A percentile compares a stretch with the other conserved stretches of the same genome.
Evolutionary conservation across 2,329 filamentous ascomycete genomes (phyloP).

Genomic region (Neocatenulostroma microsporum): DNA sequence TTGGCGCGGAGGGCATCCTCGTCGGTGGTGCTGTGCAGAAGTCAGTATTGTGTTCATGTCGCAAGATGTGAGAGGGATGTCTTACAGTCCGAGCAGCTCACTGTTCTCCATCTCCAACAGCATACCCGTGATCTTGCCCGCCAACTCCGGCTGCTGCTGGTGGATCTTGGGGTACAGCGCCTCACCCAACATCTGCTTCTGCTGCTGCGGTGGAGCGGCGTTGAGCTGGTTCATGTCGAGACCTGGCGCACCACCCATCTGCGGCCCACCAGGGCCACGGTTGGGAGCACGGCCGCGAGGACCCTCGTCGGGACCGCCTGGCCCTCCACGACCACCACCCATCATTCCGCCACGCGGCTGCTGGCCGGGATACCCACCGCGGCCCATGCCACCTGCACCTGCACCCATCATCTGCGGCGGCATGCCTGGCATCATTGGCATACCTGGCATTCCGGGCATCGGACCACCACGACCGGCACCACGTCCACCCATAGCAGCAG

Average conservation of each 20-base stretch:
- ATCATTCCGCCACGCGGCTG: slow-evolving; percentile 27
- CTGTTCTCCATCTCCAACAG: slow-evolving; percentile 97
- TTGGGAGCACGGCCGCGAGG: slow-evolving; percentile 32
- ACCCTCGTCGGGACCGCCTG: slow-evolving; percentile 31
- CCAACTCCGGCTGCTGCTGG: slow-evolving; percentile 85
- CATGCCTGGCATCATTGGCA: slow-evolving; percentile 22
- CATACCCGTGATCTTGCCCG: slow-evolving; percentile 99
- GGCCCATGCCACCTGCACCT: slow-evolving; percentile 31
- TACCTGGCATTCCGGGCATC: slow-evolving; percentile 58
- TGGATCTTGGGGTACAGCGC: slow-evolving; percentile 98
- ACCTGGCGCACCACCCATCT: slow-evolving; percentile 24
- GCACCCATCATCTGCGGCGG: slow-evolving; percentile 58
- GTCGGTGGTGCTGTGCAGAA: slow-evolving; percentile 69
- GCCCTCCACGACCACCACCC: slow-evolving; percentile 26
- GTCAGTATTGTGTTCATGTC: slow-evolving; percentile 23
- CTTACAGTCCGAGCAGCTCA: slow-evolving; percentile 92
- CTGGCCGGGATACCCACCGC: slow-evolving; percentile 28
- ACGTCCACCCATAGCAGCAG: slow-evolving; percentile 51
- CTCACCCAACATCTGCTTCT: slow-evolving; percentile 99
- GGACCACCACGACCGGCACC: slow-evolving; percentile 59
- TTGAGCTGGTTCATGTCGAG: slow-evolving; percentile 47
- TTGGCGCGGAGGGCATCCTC: slow-evolving; percentile 83
- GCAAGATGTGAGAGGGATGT: slow-evolving; percentile 26
- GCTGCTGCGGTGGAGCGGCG: slow-evolving; percentile 59
- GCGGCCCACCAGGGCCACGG: slow-evolving; percentile 23